Evolutionary conservation across 345 rosid genomes (phyloP), one percentile per base, ranked within the genome.

Genomic region (Salix arbutifolia): DNA sequence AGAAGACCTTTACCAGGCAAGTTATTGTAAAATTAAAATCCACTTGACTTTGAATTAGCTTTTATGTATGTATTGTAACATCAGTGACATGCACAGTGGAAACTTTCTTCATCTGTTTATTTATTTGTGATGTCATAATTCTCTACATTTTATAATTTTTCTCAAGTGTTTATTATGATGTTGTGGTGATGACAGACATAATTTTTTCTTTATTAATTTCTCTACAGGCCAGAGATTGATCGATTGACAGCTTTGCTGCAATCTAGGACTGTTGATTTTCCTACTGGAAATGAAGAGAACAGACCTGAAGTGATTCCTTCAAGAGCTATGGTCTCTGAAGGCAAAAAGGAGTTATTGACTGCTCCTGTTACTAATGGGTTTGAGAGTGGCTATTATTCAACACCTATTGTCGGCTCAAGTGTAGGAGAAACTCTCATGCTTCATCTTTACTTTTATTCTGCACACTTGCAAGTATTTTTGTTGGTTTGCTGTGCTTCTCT

Each of bases 171-270:
- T 33, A 66, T 48, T 4, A 21, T 38, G 61, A 23, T 58, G 28
- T 4, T 62, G 17, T 8, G n/a, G 35, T 65, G 68, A 46, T 50
- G 38, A 53, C 14, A 61, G 65, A 28, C 12, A 66, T n/a, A 26
- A 65, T 8, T 3, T 25, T 5, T 65, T 12, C 23, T 65, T 61
- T 56, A 48, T 38, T 48, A 66, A 62, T 75, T 78, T 37, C 56
- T 74, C 69, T 46, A 21, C 94, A 96, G 99, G 79, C 85, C 94
- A 37, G 99, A 96, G 87, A 87, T 92, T 81, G 93, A 92, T 85
- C 94, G 80, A 28, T 74, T 96, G 85, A 92, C 95, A 25, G 75
- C 92, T 38, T 76, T 96, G 60, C 83, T 96, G 79, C 94, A 76
- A 42, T 90, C 95, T 56, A 89, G 85, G 85, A 83, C 83, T 79